phyloP scores from a whole-genome alignment of 352 stramenopile genomes.

The Discostella stelligera region DNA sequence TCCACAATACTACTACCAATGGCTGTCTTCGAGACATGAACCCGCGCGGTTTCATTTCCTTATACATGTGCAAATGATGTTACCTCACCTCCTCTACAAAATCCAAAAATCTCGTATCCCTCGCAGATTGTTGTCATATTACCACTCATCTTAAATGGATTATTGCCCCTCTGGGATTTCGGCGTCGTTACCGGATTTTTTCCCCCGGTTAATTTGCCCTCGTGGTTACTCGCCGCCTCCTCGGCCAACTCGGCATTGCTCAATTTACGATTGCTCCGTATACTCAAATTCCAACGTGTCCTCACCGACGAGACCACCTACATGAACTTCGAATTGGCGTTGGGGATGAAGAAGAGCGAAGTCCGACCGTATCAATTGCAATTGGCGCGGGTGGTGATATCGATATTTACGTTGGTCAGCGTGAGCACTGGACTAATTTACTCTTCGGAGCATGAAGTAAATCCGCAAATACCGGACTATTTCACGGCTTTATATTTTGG shows the following conservation, averaged over 20 bases:
- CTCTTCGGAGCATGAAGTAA: conserved; percentile 69
- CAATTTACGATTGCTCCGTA: conserved; percentile 67
- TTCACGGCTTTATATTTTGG: conserved; percentile 82
- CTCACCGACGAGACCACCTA: conserved; percentile 70
- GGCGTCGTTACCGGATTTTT: conserved; percentile 24
- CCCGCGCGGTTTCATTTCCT: too few species aligned
- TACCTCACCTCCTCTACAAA: not conserved
- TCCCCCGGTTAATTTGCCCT: conserved; percentile 12
- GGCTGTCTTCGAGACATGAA: too few species aligned
- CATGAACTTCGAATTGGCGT: conserved; percentile 59
- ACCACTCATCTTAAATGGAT: conserved; percentile 48
- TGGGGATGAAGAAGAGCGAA: conserved; percentile 53
- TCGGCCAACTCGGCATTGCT: conserved; percentile 51
- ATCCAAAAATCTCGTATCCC: not conserved
- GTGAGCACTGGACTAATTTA: conserved; percentile 83
- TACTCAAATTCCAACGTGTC: conserved; percentile 73
- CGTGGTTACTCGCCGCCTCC: conserved; percentile 18
- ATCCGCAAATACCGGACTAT: conserved; percentile 76
- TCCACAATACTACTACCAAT: not conserved
- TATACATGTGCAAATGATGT: too few species aligned
- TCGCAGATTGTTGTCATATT: conserved; percentile 63
- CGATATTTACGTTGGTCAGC: conserved; percentile 76
- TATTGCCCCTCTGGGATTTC: conserved; percentile 46
- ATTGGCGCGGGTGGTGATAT: conserved; percentile 72
- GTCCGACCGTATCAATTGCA: conserved; percentile 69